Evolutionary conservation across 768 basidiomycete genomes (phyloP), one percentile per base, ranked within the genome.

Genomic region (Lactifluus echinatus): DNA sequence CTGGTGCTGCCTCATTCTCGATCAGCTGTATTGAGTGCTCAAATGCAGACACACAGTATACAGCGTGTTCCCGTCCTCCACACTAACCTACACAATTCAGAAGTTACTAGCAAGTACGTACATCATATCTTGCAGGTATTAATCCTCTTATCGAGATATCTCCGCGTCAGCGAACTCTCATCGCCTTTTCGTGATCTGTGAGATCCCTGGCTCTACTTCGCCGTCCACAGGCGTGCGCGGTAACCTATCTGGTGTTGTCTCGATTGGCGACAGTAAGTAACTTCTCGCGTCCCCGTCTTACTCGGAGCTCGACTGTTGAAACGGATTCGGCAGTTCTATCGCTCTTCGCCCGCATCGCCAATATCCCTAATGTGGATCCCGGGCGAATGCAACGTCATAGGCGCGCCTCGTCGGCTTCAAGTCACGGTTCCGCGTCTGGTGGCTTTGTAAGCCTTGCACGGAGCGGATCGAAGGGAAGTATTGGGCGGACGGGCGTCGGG

Each of bases 51-150:
- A 29, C 37, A 2, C 68, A 87, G 89, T 89, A 0, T 92, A 89
- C 67, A 87, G 86, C 49, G 85, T 90, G 21, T 74, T 78, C 29
- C 79, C 84, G 0, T 79, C 76, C 43, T 85, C 76, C 64, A 76
- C 80, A 7, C 74, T 91, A 4, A 75, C 76, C 12, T 88, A 83
- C 68, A 82, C 87, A 0, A 82, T 89, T 53, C 80, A 90, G 70
- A 92, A 91, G 67, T 74, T 91, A 8, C 77, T 92, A 23, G 88
- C 89, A 2, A 92, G 89, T 91, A 65, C 61, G 86, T 76, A n/a
- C 23, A 31, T 46, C 36, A 10, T 42, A 23, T 10, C 7, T n/a
- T 23, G 11, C 26, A 8, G 40, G 37, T 44, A 29, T 53, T 12
- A 42, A 8, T 29, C 26, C 28, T 12, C 47, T 33, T n/a, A n/a